These are phyloP conservation scores for Boletus bicolor DNA, from an alignment of 768 basidiomycete genomes.

Conservation along the genomic window DNA sequence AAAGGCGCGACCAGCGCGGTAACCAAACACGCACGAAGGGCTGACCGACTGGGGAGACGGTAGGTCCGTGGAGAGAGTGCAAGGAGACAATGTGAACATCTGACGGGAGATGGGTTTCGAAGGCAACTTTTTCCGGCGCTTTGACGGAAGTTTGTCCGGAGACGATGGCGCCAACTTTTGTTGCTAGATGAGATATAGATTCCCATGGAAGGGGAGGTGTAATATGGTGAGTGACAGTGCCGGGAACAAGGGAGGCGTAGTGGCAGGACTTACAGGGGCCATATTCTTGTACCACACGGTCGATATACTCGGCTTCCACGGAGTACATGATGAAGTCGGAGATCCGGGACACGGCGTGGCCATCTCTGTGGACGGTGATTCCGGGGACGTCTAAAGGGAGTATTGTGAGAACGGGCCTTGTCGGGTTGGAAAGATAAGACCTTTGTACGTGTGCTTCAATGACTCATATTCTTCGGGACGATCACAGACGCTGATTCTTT, in stretches of 20 bases:
- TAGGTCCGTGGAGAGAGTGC: constrained; percentile 93
- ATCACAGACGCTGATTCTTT: constrained; percentile 89
- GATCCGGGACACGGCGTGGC: constrained; percentile 82
- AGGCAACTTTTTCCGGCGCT: constrained; percentile 86
- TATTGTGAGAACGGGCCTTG: constrained; percentile 13
- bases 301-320: constrained; percentile 89
- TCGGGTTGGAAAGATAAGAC: constrained; percentile 33
- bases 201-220: not conserved
- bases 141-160: constrained; percentile 97
- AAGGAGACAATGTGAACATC: constrained; percentile 90
- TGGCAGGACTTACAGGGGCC: constrained; percentile 72
- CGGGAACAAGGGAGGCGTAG: no score
- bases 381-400: constrained; percentile 47
- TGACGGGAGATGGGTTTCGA: constrained; percentile 79
- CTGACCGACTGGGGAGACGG: constrained; percentile 83
- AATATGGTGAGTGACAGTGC: not conserved
- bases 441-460: constrained; percentile 56
- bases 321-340: constrained; percentile 95
- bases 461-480: constrained; percentile 66
- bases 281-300: constrained; percentile 77
- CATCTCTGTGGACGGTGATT: constrained; percentile 68
- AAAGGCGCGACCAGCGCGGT: not conserved
- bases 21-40: constrained; percentile 62
- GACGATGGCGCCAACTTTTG: constrained; percentile 88
- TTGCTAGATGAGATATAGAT: constrained; percentile 48